Percentiles rank a stretch among this genome's conserved stretches.
Evolutionary conservation across 2,329 filamentous ascomycete genomes (phyloP).

Genomic region (Mycosphaerella sp.): DNA sequence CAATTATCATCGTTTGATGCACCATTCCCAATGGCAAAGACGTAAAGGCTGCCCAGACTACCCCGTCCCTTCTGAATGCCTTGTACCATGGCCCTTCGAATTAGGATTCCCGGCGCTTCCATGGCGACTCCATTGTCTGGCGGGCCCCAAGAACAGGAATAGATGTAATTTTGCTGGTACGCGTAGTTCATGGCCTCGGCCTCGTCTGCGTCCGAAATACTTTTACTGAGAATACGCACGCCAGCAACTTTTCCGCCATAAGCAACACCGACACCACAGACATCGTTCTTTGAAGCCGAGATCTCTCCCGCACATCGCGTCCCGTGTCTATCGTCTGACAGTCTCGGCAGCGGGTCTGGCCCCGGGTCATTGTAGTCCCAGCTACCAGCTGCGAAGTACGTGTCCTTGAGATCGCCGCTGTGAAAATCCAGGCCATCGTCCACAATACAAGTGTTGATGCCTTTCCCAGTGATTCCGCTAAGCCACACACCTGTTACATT

Average conservation of each 20-base stretch:
- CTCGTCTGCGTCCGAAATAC: conserved; percentile 89
- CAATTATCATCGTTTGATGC: conserved; percentile 85
- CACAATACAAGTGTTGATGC: conserved; percentile 84
- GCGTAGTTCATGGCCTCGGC: conserved; percentile 88
- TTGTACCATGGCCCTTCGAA: conserved; percentile 83
- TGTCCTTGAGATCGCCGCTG: conserved; percentile 83
- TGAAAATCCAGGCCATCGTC: conserved; percentile 96
- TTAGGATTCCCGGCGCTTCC: conserved; percentile 86
- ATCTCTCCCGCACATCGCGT: conserved; percentile 95
- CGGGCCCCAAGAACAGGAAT: conserved; percentile 98
- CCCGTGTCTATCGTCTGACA: conserved; percentile 82
- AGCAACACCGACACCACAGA: conserved; percentile 92
- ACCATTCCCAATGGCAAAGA: conserved; percentile 95
- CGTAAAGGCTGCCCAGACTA: conserved; percentile 83
- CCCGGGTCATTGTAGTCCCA: conserved; percentile 92
- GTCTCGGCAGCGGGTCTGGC: conserved; percentile 69
- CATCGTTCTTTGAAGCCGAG: conserved; percentile 81
- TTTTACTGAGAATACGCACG: conserved; percentile 83
- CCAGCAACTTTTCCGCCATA: conserved; percentile 88
- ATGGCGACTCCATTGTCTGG: conserved; percentile 89
- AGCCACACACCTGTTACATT: conserved; percentile 95
- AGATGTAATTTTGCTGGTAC: conserved; percentile 87
- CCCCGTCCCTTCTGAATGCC: conserved; percentile 80
- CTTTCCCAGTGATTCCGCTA: conserved; percentile 82
- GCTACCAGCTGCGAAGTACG: conserved; percentile 88